Percentiles rank a stretch among this genome's conserved stretches.
Conservation (phyloP, 176 grass and related monocot species). For the Paspalum vaginatum region DNA sequence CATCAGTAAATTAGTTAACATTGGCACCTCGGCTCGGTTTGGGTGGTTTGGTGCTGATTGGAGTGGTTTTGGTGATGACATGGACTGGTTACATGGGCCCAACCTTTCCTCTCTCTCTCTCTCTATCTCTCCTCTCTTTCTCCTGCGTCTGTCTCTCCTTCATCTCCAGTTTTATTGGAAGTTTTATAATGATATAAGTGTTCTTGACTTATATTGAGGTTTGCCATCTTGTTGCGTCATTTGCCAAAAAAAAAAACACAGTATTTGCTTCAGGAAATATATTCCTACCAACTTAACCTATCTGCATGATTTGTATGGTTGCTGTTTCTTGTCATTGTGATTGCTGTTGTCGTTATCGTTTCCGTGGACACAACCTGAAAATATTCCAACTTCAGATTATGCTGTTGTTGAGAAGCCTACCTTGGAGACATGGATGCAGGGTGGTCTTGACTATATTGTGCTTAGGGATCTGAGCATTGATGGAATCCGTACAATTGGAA, state of each 20-base stretch:
- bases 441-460: slow-evolving; percentile 89
- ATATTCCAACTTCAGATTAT: slow-evolving; percentile 68
- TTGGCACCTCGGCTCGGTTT: too few species aligned
- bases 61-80: too few species aligned
- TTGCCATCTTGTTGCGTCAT: neutral
- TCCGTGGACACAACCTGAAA: slow-evolving; percentile 6
- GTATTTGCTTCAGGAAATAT: slow-evolving; percentile 5
- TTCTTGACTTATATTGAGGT: slow-evolving; percentile 7
- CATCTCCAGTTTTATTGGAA: neutral
- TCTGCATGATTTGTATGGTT: neutral
- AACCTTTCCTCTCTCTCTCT: too few species aligned
- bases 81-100: too few species aligned
- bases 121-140: too few species aligned
- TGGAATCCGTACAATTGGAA: slow-evolving; percentile 97
- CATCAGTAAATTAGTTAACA: too few species aligned
- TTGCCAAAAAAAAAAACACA: slow-evolving; percentile 7
- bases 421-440: slow-evolving; percentile 95
- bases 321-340: slow-evolving; percentile 17
- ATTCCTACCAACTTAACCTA: slow-evolving; percentile 16
- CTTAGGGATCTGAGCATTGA: slow-evolving; percentile 92
- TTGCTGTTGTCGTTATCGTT: neutral
- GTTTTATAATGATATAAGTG: neutral
- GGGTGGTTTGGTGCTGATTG: too few species aligned
- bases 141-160: too few species aligned
- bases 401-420: slow-evolving; percentile 91